Evolutionary conservation across 2,329 filamentous ascomycete genomes (phyloP).

Genomic region (Sporothrix brunneoviolacea): DNA sequence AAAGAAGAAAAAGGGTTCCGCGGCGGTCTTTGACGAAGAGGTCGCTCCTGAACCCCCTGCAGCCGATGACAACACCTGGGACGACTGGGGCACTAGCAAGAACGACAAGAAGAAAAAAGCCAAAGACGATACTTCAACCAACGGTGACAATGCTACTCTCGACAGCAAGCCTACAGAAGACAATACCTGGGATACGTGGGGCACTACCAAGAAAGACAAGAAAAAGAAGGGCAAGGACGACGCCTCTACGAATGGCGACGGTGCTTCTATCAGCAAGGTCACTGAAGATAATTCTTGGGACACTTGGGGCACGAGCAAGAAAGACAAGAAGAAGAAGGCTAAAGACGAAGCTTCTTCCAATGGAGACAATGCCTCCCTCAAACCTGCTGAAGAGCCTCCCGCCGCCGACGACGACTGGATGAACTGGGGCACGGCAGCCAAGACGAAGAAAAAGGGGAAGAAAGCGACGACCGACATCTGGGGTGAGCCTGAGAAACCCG

Average conservation of each 20-base stretch:
- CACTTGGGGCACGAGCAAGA: constrained; percentile 20
- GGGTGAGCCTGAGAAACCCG: constrained; percentile 14
- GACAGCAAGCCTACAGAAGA: constrained; percentile 9
- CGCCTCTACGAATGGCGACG: constrained; percentile 10
- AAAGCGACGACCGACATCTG: constrained; percentile 5
- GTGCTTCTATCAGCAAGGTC: constrained; percentile 8
- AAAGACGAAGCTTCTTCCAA: constrained; percentile 16
- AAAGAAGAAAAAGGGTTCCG: neutral
- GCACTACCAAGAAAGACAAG: constrained; percentile 11
- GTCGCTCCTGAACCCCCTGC: constrained; percentile 10
- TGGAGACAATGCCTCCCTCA: constrained; percentile 12
- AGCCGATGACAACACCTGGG: constrained; percentile 19
- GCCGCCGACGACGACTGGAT: constrained; percentile 6
- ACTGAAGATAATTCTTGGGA: constrained; percentile 25
- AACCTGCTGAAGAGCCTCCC: constrained; percentile 1
- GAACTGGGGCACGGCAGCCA: constrained; percentile 12
- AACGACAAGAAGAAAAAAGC: constrained; percentile 20
- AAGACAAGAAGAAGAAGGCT: constrained; percentile 24
- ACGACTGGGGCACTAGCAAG: constrained; percentile 23
- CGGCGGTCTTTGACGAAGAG: neutral
- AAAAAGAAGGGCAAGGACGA: constrained; percentile 19
- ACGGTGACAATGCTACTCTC: neutral
- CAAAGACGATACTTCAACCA: constrained; percentile 9
- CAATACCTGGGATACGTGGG: constrained; percentile 8
- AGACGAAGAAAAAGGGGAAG: constrained; percentile 14